Percentiles rank a stretch among this genome's conserved stretches.
Evolutionary conservation across 2,329 filamentous ascomycete species (phyloP).

Genomic region (Fusarium citri): DNA sequence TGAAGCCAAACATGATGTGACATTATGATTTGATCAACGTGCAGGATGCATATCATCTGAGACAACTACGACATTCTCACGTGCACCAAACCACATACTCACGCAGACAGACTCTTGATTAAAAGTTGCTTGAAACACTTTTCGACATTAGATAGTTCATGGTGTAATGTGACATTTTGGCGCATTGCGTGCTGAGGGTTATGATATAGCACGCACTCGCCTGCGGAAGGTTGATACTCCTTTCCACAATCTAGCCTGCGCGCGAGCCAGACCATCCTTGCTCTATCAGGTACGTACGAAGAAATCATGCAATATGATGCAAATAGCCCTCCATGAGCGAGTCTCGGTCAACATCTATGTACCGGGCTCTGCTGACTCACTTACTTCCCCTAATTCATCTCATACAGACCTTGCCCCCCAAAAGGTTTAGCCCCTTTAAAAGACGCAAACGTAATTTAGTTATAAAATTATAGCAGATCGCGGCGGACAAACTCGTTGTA

Average conservation of each 20-base stretch:
- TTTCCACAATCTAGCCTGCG: constrained; percentile 44
- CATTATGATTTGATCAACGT: not conserved
- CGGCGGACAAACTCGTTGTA: constrained; percentile 96
- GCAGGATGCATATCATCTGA: not conserved
- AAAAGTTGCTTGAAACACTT: constrained; percentile 33
- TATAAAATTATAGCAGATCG: constrained; percentile 81
- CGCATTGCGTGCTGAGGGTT: constrained; percentile 37
- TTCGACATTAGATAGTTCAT: constrained; percentile 34
- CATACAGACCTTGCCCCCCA: constrained; percentile 17
- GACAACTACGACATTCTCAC: constrained; percentile 6
- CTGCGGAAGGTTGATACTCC: constrained; percentile 33
- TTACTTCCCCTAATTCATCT: constrained; percentile 20
- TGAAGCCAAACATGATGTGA: not conserved
- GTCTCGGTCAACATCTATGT: constrained; percentile 22
- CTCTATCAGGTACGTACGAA: constrained; percentile 52
- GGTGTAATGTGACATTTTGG: constrained; percentile 44
- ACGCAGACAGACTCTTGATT: not conserved
- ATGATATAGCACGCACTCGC: constrained; percentile 42
- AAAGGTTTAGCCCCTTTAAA: constrained; percentile 16
- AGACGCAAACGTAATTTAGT: constrained; percentile 27
- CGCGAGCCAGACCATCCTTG: constrained; percentile 47
- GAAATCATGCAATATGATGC: constrained; percentile 48
- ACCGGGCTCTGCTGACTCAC: constrained; percentile 42
- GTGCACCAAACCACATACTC: not conserved
- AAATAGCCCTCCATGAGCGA: constrained; percentile 45